Base-by-base conservation (phyloP, 805 yeast genomes). In the Scheffersomyces ergatensis region DNA sequence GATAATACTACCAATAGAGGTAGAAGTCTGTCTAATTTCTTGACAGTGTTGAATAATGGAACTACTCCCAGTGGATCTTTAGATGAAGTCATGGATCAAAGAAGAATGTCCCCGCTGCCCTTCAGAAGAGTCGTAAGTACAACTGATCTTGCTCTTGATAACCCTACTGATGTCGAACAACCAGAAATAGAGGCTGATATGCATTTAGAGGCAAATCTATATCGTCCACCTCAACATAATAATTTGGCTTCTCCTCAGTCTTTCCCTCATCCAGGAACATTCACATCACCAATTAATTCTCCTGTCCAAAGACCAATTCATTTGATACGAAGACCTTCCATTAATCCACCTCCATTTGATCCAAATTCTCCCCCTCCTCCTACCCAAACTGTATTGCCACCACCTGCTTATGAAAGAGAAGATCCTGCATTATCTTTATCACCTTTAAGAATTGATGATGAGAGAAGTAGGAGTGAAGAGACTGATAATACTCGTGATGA, bases 241-340 rank as follows among this genome's bases (percentile, higher is more conserved):
- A 77, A 67, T 38, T 49, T 80, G 38, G 63, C 73, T 23, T 80
- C 87, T 0, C 85, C 86, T 1, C 89, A 80, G 45, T 89, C 87
- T 3, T 54, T 73, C 34, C 88, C 88, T 2, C 63, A 58, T 47
- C 62, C 65, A 4, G 61, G 51, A 2, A 58, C 65, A 1, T 53
- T 63, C 37, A 62, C 69, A 18, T 77, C 84, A 1, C 67, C 78
- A 2, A 56, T 77, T 5, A 58, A 60, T 9, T 54, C 65, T 5
- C 65, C 74, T 25, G 24, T 55, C 6, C 49, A 47, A 29, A 49
- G 84, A 25, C 85, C 88, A 0, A 72, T 81, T 19, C 78, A 76
- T 50, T 55, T 77, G 16, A 54, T 76, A 8, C 63, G 85, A 37
- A 64, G 70, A 48, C 86, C 85, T 14, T 70, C 80, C 4, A 51